Evolutionary conservation across 2,329 filamentous ascomycete genomes (phyloP), one percentile per base, ranked within the genome.

Genomic region (Trichophyton rubrum): DNA sequence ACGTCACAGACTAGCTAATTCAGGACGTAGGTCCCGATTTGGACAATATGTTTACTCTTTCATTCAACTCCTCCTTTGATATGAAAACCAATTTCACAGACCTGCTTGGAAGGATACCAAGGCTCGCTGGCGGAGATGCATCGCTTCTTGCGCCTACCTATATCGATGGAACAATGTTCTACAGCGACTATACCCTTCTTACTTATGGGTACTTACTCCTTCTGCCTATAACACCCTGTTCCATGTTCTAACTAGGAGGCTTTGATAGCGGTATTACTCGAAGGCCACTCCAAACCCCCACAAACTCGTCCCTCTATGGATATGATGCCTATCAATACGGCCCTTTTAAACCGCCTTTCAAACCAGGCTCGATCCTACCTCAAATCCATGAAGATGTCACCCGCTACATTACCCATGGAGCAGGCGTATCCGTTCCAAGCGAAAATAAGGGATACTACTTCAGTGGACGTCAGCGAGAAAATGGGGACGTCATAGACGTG

Each of bases 391-490:
- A 49, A 24, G 70, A 67, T 5, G 68, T 86, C 3, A 87, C 81
- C 20, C 77, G 81, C 56, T 88, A 86, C 66, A 66, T 89, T 22
- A 81, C 85, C 0, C 83, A 81, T 64, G 86, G 87, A 17, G 86
- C 80, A 1, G 80, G 79, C 0, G 84, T 79, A 9, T 87, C 77
- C 49, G 83, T 82, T 0, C 85, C 86, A 0, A 88, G 85, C 0
- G 86, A 89, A 70, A 85, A 88, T 64, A 79, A 84, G 65, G 85
- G 84, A 0, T 89, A 83, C 75, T 89, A 89, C 66, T 87, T 89
- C 64, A 82, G 83, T 0, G 87, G 87, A 0, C 73, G 86, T 70
- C 79, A 75, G 13, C 78, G 82, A 0, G 70, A 75, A 0, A 70
- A 71, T 11, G 78, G 74, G 66, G 83, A 82, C 0, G 72, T 76